Percentiles rank a stretch among this genome's conserved stretches.
phyloP scores from a whole-genome alignment of 1,284 basidiomycete species.

The Pascua sp. region DNA sequence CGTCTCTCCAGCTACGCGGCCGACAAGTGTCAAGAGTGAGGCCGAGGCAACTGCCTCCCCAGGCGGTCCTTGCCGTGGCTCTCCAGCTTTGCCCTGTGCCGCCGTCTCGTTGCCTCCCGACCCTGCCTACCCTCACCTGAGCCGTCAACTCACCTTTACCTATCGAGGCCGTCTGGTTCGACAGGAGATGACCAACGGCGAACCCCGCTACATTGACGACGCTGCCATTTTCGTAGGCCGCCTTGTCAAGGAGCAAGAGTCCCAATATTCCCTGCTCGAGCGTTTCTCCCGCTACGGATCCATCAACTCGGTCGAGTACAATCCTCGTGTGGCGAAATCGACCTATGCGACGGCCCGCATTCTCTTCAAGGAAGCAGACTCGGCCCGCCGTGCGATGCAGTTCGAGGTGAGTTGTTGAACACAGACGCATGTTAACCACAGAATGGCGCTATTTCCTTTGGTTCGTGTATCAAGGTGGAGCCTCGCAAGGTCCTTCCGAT shows the following conservation, averaged over 20 bases:
- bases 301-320: conserved; percentile 32
- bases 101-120: no score
- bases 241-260: conserved; percentile 31
- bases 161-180: conserved; percentile 28
- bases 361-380: conserved; percentile 22
- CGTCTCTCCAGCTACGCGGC: background rate
- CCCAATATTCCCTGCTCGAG: conserved; percentile 17
- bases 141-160: conserved; percentile 16
- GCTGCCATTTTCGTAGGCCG: conserved; percentile 33
- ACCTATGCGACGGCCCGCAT: conserved; percentile 29
- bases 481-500: conserved; percentile 25
- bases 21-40: background rate
- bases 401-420: conserved; percentile 26
- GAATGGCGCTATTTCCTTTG: conserved; percentile 29
- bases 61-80: background rate
- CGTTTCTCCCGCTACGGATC: conserved; percentile 36
- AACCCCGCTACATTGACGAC: conserved; percentile 27
- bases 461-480: conserved; percentile 30
- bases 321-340: conserved; percentile 7
- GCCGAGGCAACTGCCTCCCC: background rate
- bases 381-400: conserved; percentile 26
- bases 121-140: conserved; percentile 10
- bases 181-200: conserved; percentile 15
- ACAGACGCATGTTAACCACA: background rate
- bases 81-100: no score